Evolutionary conservation across 139 green algal species (phyloP), one percentile per base, ranked within the genome.

Genomic region (Chlorella sp.): DNA sequence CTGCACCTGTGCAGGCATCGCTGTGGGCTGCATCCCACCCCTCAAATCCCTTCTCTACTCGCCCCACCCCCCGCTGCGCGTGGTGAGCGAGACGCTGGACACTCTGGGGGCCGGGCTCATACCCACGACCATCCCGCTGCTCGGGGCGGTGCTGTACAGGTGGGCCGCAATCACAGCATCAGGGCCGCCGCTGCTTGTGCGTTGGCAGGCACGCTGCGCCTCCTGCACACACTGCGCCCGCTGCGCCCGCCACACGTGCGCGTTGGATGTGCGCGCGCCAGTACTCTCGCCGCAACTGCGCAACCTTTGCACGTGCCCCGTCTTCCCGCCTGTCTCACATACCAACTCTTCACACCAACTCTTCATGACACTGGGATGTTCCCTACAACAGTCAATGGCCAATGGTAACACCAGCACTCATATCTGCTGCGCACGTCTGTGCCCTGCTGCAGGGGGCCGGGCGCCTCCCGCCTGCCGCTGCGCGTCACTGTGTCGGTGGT

Each of bases 91-190:
- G 26, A 83, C 83, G 37, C 37, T 95, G 61, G 57, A 81, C 39
- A 91, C 92, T 30, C 71, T 97, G 77, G 95, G 90, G 1, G 80
- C 68, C 30, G 94, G 91, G 30, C 91, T 95, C 32, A 93, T 97
- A 9, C 95, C 95, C 24, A 82, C 71, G 75, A 93, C 95, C 83
- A 92, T 96, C n/a, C 86, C 95, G 22, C 83, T 96, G 34, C 93
- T 97, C 79, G 95, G 95, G 7, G 93, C 94, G 37, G 92, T 95
- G 71, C 91, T 97, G 71, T 91, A 88, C 39, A 92, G 94, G 83
- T 92, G 90, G 26, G 24, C 12, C 7, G 79, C 22, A 71, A 30
- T 3, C 22, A 28, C 7, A 11, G 64, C 21, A 9, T 71, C 2
- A 2, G 64, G 19, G 64, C 64, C 24, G 64, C 64, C 64, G 24